phyloP scores from a whole-genome alignment of 495 filamentous ascomycete species.

The Podospora tetraspora region DNA sequence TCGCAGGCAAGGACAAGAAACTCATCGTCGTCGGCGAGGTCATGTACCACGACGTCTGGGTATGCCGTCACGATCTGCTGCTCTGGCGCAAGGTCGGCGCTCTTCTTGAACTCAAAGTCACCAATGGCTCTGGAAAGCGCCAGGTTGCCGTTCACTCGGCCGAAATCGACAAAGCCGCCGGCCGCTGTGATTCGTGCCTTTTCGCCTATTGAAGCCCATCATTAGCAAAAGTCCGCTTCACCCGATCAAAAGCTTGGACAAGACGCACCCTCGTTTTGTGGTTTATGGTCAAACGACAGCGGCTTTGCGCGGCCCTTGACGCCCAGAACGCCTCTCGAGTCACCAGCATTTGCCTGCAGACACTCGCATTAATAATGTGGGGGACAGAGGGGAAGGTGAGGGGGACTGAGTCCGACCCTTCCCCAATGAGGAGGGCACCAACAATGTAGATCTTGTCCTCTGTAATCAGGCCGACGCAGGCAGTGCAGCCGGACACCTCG shows the following conservation, averaged over 20 bases:
- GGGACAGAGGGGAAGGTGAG: slow-evolving; percentile 8
- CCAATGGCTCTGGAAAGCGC: slow-evolving; percentile 97
- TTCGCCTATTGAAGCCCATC: slow-evolving; percentile 57
- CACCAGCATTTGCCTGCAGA: slow-evolving; percentile 84
- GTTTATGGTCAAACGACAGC: slow-evolving; percentile 96
- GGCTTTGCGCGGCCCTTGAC: slow-evolving; percentile 96
- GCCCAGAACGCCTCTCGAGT: slow-evolving; percentile 88
- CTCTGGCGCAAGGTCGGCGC: slow-evolving; percentile 88
- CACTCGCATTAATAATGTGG: slow-evolving; percentile 22
- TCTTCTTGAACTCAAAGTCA: slow-evolving; percentile 99
- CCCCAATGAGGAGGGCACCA: slow-evolving; percentile 18
- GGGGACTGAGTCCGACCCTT: not conserved
- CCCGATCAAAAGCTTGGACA: slow-evolving; percentile 1
- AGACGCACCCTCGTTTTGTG: slow-evolving; percentile 83
- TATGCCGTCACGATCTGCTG: slow-evolving; percentile 97
- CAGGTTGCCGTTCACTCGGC: slow-evolving; percentile 95
- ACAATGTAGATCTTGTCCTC: slow-evolving; percentile 93
- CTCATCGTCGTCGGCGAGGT: slow-evolving; percentile 88
- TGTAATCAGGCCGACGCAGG: slow-evolving; percentile 81
- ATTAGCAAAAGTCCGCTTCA: slow-evolving; percentile 19
- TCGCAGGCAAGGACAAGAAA: slow-evolving; percentile 97
- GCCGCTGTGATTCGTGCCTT: slow-evolving; percentile 94
- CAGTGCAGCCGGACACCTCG: slow-evolving; percentile 96
- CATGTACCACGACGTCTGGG: slow-evolving; percentile 87
- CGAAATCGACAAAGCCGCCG: slow-evolving; percentile 97